Conservation (phyloP, 2,329 filamentous ascomycete species). For the Colletotrichum sp. region DNA sequence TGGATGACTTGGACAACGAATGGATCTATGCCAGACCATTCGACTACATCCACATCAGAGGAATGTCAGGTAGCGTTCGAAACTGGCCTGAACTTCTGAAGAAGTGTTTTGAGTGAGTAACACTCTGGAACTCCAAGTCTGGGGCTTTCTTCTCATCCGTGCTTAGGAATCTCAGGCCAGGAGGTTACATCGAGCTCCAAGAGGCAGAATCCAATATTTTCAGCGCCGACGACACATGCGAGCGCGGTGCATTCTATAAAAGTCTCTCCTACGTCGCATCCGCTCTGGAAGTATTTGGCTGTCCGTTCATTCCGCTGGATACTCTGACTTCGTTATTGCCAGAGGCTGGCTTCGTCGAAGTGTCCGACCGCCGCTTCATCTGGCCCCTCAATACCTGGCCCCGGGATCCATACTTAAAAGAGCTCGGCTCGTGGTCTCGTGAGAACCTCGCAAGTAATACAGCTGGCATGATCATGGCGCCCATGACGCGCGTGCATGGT, state of each 20-base stretch:
- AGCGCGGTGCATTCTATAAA: slow-evolving; percentile 32
- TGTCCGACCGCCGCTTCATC: slow-evolving; percentile 30
- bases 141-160: neutral
- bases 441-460: slow-evolving; percentile 34
- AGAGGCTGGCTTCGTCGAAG: slow-evolving; percentile 31
- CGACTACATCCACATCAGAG: slow-evolving; percentile 38
- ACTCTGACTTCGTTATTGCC: slow-evolving; percentile 17
- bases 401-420: slow-evolving; percentile 29
- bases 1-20: slow-evolving; percentile 38
- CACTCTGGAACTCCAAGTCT: neutral
- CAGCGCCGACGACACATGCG: slow-evolving; percentile 45
- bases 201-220: slow-evolving; percentile 42
- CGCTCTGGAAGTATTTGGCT: slow-evolving; percentile 35
- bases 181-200: slow-evolving; percentile 47
- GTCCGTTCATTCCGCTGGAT: slow-evolving; percentile 20
- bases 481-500: slow-evolving; percentile 39
- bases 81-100: neutral
- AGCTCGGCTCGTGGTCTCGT: slow-evolving; percentile 30
- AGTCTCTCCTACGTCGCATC: slow-evolving; percentile 44
- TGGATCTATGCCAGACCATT: slow-evolving; percentile 36
- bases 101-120: neutral
- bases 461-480: slow-evolving; percentile 37
- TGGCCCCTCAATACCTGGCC: slow-evolving; percentile 38
- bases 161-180: slow-evolving; percentile 38
- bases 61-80: slow-evolving; percentile 32